A percentile compares a stretch with the other conserved stretches of the same genome.
These are phyloP conservation scores for Fragaria iinumae DNA, from an alignment of 306 rosid genomes.

Conservation along the genomic window DNA sequence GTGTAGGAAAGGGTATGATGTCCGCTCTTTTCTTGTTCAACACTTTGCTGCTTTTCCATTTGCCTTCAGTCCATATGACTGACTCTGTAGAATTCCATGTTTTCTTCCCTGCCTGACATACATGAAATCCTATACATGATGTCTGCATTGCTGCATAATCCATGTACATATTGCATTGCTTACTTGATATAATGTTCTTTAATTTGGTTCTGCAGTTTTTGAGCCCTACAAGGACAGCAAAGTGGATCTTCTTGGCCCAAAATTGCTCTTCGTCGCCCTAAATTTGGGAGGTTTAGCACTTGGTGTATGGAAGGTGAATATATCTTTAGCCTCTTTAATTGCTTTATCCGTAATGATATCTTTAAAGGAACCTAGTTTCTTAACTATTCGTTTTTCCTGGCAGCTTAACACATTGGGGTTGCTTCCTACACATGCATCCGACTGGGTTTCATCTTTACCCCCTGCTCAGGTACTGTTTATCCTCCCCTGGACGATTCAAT, in stretches of 20 bases:
- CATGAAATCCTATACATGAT: neutral
- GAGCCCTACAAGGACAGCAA: constrained; percentile 92
- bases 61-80: neutral
- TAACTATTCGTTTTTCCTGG: constrained; percentile 14
- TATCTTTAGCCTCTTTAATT: neutral
- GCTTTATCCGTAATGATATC: neutral
- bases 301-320: constrained; percentile 65
- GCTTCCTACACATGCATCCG: constrained; percentile 94
- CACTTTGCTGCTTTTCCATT: neutral
- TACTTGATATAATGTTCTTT: neutral
- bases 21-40: neutral
- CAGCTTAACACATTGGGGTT: constrained; percentile 96
- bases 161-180: neutral
- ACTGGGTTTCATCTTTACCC: constrained; percentile 91
- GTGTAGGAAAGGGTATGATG: constrained; percentile 79
- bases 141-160: neutral
- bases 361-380: neutral
- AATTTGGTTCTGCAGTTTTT: constrained; percentile 62
- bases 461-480: constrained; percentile 77
- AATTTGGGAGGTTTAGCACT: constrained; percentile 88
- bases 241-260: constrained; percentile 92
- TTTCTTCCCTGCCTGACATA: neutral
- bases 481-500: neutral
- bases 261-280: constrained; percentile 86
- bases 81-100: neutral